Evolutionary conservation across 495 filamentous ascomycete genomes (phyloP), one percentile per base, ranked within the genome.

Genomic region (Bombardia bombarda): DNA sequence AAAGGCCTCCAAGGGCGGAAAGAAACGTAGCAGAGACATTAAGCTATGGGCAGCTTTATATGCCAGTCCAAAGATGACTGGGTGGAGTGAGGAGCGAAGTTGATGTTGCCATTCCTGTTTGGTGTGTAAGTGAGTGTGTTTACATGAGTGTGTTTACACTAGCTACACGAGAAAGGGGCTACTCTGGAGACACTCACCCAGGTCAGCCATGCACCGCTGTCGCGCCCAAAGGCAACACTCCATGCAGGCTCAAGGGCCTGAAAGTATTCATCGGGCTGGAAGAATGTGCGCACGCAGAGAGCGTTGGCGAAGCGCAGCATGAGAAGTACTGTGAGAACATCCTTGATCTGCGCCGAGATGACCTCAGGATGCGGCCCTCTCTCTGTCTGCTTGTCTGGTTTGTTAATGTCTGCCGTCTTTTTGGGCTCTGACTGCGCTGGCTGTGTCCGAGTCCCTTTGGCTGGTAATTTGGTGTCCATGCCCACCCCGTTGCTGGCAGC

Each of bases 201-300:
- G 43, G 93, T 99, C 51, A 99, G 72, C 88, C 89, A 97, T 17
- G 89, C 86, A 30, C 86, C 85, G 61, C 82, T 82, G 14, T 75
- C 59, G 12, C 60, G 48, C 7, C 88, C 90, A 67, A 96, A 97
- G 0, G 86, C 83, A 34, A 90, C 70, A 60, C 82, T 72, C 90
- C 90, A 97, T 48, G 92, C 92, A 28, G 92, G 93, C 58, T 99
- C 92, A 9, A 99, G 73, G 5, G 89, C 86, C 57, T 99, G 92
- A 51, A 89, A 99, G 69, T 86, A 97, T 61, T 99, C 92, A 68
- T 99, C 92, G n/a, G 92, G 92, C 61, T 99, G 92, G 68, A 99
- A 99, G 61, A 95, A 99, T n/a, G 92, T 97, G 38, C 79, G 73
- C 30, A 93, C 69, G 38, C 69, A 77, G 43, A 95, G 68, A n/a